These are phyloP conservation scores for Parastagonospora avenae DNA, from an alignment of 2,329 filamentous ascomycete genomes.

Conservation along the genomic window DNA sequence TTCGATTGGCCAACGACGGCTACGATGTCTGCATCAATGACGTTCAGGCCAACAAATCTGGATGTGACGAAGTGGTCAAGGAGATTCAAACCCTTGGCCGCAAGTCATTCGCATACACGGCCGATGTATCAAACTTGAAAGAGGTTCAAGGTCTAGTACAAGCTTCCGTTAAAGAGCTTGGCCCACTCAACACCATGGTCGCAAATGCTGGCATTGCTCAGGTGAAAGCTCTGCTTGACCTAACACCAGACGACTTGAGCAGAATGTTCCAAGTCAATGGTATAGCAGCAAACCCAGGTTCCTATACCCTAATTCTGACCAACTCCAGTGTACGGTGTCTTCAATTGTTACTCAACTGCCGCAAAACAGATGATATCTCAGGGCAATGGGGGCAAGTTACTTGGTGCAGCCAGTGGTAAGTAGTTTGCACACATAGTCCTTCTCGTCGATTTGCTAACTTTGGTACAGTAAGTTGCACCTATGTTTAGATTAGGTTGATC, in stretches of 20 bases:
- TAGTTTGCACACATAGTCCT: no score
- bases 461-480: no score
- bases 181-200: slow-evolving; percentile 59
- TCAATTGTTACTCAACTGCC: slow-evolving; percentile 67
- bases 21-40: slow-evolving; percentile 72
- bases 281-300: not conserved
- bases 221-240: slow-evolving; percentile 60
- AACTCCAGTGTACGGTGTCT: slow-evolving; percentile 61
- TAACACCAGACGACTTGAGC: slow-evolving; percentile 62
- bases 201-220: slow-evolving; percentile 68
- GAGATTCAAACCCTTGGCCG: slow-evolving; percentile 60
- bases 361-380: slow-evolving; percentile 70
- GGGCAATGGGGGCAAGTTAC: slow-evolving; percentile 55
- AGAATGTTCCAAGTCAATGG: slow-evolving; percentile 67
- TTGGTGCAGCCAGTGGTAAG: slow-evolving; percentile 49
- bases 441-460: no score
- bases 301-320: not conserved
- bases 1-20: slow-evolving; percentile 67
- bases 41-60: slow-evolving; percentile 57
- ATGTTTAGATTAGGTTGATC: no score
- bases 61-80: slow-evolving; percentile 58
- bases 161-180: slow-evolving; percentile 59
- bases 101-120: slow-evolving; percentile 60
- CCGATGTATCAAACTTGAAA: slow-evolving; percentile 63
- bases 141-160: slow-evolving; percentile 62